Conservation (phyloP, 2,329 filamentous ascomycete genomes). For the Diaporthe destruens region DNA sequence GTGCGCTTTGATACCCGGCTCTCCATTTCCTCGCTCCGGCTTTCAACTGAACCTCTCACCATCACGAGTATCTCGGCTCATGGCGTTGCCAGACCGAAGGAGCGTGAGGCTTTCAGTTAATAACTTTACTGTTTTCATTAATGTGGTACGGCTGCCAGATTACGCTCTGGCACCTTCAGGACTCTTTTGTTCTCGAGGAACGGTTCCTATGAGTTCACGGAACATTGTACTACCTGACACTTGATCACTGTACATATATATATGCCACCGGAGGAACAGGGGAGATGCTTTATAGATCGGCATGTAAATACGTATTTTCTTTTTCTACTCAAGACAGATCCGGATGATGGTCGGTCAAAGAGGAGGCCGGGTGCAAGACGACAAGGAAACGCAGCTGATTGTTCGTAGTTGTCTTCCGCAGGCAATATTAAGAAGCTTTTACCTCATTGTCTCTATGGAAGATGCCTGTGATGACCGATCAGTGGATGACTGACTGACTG, state of each 20-base stretch:
- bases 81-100: neutral
- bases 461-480: neutral
- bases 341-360: neutral
- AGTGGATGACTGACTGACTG: neutral
- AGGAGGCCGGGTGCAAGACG: neutral
- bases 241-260: slow-evolving; percentile 41
- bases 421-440: slow-evolving; percentile 40
- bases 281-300: slow-evolving; percentile 34
- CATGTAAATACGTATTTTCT: slow-evolving; percentile 34
- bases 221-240: slow-evolving; percentile 36
- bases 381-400: slow-evolving; percentile 36
- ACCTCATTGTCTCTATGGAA: slow-evolving; percentile 13
- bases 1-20: slow-evolving; percentile 29
- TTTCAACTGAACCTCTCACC: neutral
- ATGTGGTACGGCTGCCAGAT: slow-evolving; percentile 17
- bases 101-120: neutral
- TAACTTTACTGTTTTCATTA: slow-evolving; percentile 15
- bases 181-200: slow-evolving; percentile 12
- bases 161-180: slow-evolving; percentile 14
- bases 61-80: neutral
- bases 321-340: slow-evolving; percentile 10
- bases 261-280: slow-evolving; percentile 18
- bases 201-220: slow-evolving; percentile 34
- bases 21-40: slow-evolving; percentile 16
- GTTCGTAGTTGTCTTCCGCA: slow-evolving; percentile 40